These are phyloP conservation scores for Didymella arachidicola DNA, from an alignment of 2,329 filamentous ascomycete species.

Conservation along the genomic window DNA sequence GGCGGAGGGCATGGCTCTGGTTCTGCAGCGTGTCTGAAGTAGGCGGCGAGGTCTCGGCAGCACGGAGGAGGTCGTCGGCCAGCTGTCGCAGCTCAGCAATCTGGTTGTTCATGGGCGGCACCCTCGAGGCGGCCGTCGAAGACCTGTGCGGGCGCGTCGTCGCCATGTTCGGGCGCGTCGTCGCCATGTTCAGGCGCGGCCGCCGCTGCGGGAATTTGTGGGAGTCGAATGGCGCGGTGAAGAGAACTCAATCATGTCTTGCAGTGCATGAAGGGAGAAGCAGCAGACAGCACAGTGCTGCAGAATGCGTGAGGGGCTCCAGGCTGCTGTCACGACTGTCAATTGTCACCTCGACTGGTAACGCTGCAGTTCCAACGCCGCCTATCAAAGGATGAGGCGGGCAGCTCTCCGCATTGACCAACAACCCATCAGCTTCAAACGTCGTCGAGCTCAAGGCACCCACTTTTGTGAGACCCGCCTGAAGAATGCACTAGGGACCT, in stretches of 20 bases:
- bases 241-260: slow-evolving; percentile 35
- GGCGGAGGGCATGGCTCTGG: slow-evolving; percentile 64
- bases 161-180: slow-evolving; percentile 46
- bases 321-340: neutral
- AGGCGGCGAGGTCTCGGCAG: slow-evolving; percentile 41
- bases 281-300: neutral
- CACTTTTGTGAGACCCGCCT: slow-evolving; percentile 11
- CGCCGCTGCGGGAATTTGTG: slow-evolving; percentile 36
- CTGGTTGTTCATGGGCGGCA: slow-evolving; percentile 63
- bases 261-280: neutral
- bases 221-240: slow-evolving; percentile 32
- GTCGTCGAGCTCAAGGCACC: slow-evolving; percentile 26
- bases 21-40: slow-evolving; percentile 44
- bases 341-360: neutral
- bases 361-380: neutral
- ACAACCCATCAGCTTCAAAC: slow-evolving; percentile 18
- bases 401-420: neutral
- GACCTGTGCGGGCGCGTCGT: slow-evolving; percentile 48
- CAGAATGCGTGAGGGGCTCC: neutral
- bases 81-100: slow-evolving; percentile 51
- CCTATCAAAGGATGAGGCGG: neutral
- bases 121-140: slow-evolving; percentile 49
- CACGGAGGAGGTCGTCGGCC: slow-evolving; percentile 45
- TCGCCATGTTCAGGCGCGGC: slow-evolving; percentile 46
- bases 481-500: slow-evolving; percentile 22